Base-by-base conservation (phyloP, 768 basidiomycete species). In the Rhodotorula sphaerocarpa region DNA sequence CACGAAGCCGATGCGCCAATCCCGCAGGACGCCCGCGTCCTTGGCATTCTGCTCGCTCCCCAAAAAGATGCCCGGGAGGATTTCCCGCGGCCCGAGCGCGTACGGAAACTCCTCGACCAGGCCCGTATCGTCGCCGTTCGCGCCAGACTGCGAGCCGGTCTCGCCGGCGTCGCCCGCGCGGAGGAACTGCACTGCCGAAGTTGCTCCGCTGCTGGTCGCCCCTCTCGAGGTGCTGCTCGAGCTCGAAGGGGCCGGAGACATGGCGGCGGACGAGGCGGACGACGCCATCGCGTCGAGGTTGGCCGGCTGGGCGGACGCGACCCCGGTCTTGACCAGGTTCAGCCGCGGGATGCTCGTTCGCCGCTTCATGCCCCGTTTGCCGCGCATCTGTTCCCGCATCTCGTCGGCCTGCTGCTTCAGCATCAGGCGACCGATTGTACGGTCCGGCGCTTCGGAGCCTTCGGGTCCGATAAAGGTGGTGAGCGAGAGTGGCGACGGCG, bases 31-130 rank as follows among this genome's bases (percentile, higher is more conserved):
- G 45, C 78, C 78, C 84, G 86, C 88, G 75, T 92, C 86, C 61
- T 84, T 82, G 47, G 87, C 89, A 70, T 92, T 91, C 89, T 63
- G 63, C 75, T 92, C 89, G 59, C 87, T 87, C 66, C 90, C 91
- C 15, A 93, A 82, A 85, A 86, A 93, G 61, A 93, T 79, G 53
- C 85, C 83, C 5, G 90, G 90, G 50, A 92, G 79, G 71, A 95
- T 79, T 75, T 92, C 85, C 20, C 86, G 76, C 48, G 90, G 91
- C 21, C 90, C 90, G 70, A 86, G 80, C 7, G 79, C 73, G 74
- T 95, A 95, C 10, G 90, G 87, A 27, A 66, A 72, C 53, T 71
- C 70, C 55, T 73, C 71, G 7, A 53, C 61, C 2, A 52, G 61
- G 15, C 28, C 57, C 7, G 12, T 14, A n/a, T 12, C 44, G 34